Conservation (phyloP, 2,329 filamentous ascomycete genomes). For the Diplocarpon rosae region DNA sequence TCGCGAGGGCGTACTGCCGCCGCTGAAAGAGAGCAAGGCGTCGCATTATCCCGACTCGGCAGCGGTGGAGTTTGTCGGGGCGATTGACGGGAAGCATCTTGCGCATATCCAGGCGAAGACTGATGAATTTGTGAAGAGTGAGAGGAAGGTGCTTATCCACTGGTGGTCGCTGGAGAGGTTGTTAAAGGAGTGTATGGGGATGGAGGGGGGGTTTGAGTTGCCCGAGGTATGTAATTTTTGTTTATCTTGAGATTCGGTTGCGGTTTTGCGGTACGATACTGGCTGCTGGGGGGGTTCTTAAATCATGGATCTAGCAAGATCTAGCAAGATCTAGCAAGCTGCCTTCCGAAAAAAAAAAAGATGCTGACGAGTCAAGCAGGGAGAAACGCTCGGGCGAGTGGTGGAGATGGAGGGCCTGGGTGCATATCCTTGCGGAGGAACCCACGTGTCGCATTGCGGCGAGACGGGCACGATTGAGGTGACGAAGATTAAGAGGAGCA, state of each 20-base stretch:
- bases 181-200: slow-evolving; percentile 30
- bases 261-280: too few relatives aligned
- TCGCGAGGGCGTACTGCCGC: slow-evolving; percentile 33
- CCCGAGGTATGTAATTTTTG: slow-evolving; percentile 25
- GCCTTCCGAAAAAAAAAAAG: too few relatives aligned
- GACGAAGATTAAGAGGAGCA: slow-evolving; percentile 54
- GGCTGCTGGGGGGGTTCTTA: too few relatives aligned
- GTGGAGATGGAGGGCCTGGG: slow-evolving; percentile 59
- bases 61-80: slow-evolving; percentile 55
- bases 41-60: slow-evolving; percentile 60
- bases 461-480: slow-evolving; percentile 51
- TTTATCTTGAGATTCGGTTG: too few relatives aligned
- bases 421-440: slow-evolving; percentile 65
- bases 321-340: too few relatives aligned
- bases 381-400: slow-evolving; percentile 44
- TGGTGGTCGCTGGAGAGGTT: slow-evolving; percentile 61
- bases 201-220: slow-evolving; percentile 24
- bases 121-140: slow-evolving; percentile 44
- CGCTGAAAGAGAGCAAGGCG: slow-evolving; percentile 59
- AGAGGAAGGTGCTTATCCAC: slow-evolving; percentile 49
- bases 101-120: slow-evolving; percentile 48
- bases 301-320: too few relatives aligned
- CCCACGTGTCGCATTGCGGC: slow-evolving; percentile 51
- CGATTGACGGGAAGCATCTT: slow-evolving; percentile 54
- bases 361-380: too few relatives aligned